These are phyloP conservation scores for Tieghemostelium lacteum DNA, from an alignment of 78 protist species.

Conservation along the genomic window DNA sequence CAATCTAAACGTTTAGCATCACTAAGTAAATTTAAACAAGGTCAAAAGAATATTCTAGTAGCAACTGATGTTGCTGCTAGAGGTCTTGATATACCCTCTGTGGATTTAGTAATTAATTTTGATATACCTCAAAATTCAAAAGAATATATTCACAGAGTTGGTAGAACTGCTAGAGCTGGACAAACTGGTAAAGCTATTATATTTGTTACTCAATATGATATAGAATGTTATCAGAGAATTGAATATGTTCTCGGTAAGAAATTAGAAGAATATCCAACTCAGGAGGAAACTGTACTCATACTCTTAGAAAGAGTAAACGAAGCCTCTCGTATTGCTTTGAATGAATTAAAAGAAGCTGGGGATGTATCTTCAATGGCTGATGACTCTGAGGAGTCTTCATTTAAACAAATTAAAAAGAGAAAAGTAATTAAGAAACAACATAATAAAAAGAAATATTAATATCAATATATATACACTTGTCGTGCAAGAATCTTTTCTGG, in stretches of 20 bases:
- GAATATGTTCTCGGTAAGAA: slow-evolving; percentile 91
- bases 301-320: slow-evolving; percentile 86
- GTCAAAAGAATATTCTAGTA: slow-evolving; percentile 68
- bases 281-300: slow-evolving; percentile 84
- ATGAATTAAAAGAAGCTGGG: slow-evolving; percentile 33
- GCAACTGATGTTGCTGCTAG: slow-evolving; percentile 96
- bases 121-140: slow-evolving; percentile 94
- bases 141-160: slow-evolving; percentile 98
- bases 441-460: slow-evolving; percentile 50
- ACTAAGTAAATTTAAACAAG: slow-evolving; percentile 59
- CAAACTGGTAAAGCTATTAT: slow-evolving; percentile 93
- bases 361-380: not conserved
- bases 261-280: slow-evolving; percentile 79
- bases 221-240: slow-evolving; percentile 94
- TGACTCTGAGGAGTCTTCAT: slow-evolving; percentile 26
- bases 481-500: too few species aligned
- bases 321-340: slow-evolving; percentile 45
- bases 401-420: slow-evolving; percentile 13
- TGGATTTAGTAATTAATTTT: slow-evolving; percentile 96
- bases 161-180: slow-evolving; percentile 98
- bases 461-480: too few species aligned
- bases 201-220: slow-evolving; percentile 97
- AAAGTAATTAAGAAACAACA: slow-evolving; percentile 17
- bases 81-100: slow-evolving; percentile 98
- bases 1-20: slow-evolving; percentile 89